Evolutionary conservation across 108 stramenopile species (phyloP), one percentile per base, ranked within the genome.

Genomic region (Fragilariopsis cylindrus): DNA sequence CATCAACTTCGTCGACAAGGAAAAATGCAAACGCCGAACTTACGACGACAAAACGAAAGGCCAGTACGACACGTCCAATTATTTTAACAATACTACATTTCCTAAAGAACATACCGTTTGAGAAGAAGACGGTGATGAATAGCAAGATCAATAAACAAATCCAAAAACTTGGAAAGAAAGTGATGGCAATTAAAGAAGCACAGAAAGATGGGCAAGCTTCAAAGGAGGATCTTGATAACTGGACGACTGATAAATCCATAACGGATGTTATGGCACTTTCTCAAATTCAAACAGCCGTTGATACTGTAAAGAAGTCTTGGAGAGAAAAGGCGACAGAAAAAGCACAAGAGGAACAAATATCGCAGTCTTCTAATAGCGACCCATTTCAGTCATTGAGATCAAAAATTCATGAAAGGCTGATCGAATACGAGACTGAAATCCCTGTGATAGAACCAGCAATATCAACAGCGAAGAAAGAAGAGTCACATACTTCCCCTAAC

Each of bases 81-180:
- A 68, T 82, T 50, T 48, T 83, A 1, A 78, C 82, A 18, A 73
- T 88, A 3, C 58, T 88, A 1, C 44, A 48, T 9, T 74, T 88
- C 46, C 52, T 88, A 3, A 58, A 81, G 47, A 47, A 69, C 40
- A 85, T 84, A 11, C 87, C 87, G 12, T 78, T 88, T 64, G 67
- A 88, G 43, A 81, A 85, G 53, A 69, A 81, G n/a, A 45, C 77
- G 12, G 72, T 88, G 3, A 77, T 72, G 53, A 74, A 79, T 12
- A 76, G 81, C 57, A 88, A 88, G 65, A 88, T 88, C 71, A 88
- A 88, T 71, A 84, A 85, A 67, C 78, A 79, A 48, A 78, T 88
- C 12, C 50, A 57, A 44, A 81, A 78, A 11, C 62, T 83, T 43
- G 78, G 71, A 8, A 88, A 88, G 67, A 57, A 70, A 74, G 77